Conservation (phyloP, 352 stramenopile species). For the Phytophthora tubulina region DNA sequence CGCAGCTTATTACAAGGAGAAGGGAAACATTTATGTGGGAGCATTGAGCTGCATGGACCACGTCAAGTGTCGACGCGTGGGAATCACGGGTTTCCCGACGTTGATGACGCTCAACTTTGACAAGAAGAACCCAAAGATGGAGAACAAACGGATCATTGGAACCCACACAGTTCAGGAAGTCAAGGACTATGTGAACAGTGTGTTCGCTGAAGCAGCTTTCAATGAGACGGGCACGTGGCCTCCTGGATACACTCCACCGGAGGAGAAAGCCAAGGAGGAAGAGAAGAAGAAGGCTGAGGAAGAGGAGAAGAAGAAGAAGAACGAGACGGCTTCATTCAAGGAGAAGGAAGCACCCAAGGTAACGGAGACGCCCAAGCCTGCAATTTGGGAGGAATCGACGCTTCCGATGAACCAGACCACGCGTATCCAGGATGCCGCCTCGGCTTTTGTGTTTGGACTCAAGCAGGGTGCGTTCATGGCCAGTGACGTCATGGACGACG, state of each 20-base stretch:
- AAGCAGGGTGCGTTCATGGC: slow-evolving; percentile 84
- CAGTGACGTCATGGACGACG: slow-evolving; percentile 77
- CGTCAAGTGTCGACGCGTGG: slow-evolving; percentile 81
- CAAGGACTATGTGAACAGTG: slow-evolving; percentile 71
- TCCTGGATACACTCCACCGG: slow-evolving; percentile 38
- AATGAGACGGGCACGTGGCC: slow-evolving; percentile 77
- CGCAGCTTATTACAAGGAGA: slow-evolving; percentile 79
- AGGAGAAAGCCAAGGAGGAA: slow-evolving; percentile 23
- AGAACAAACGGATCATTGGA: slow-evolving; percentile 82
- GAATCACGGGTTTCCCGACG: slow-evolving; percentile 85
- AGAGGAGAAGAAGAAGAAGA: slow-evolving; percentile 15
- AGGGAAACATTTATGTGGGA: slow-evolving; percentile 73
- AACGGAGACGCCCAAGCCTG: slow-evolving; percentile 26
- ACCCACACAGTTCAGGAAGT: slow-evolving; percentile 85
- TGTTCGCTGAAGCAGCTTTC: slow-evolving; percentile 69
- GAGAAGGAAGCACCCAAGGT: slow-evolving; percentile 21
- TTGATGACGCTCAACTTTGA: slow-evolving; percentile 86
- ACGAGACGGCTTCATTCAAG: slow-evolving; percentile 23
- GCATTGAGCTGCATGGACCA: slow-evolving; percentile 90
- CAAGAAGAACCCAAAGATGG: slow-evolving; percentile 62
- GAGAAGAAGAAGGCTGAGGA: slow-evolving; percentile 20
- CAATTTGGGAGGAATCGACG: slow-evolving; percentile 84
- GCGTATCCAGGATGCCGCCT: slow-evolving; percentile 77
- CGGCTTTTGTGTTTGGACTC: slow-evolving; percentile 83
- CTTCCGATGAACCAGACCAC: slow-evolving; percentile 80